Base-by-base conservation (phyloP, 2,329 filamentous ascomycete genomes). In the Myotisia sp. region DNA sequence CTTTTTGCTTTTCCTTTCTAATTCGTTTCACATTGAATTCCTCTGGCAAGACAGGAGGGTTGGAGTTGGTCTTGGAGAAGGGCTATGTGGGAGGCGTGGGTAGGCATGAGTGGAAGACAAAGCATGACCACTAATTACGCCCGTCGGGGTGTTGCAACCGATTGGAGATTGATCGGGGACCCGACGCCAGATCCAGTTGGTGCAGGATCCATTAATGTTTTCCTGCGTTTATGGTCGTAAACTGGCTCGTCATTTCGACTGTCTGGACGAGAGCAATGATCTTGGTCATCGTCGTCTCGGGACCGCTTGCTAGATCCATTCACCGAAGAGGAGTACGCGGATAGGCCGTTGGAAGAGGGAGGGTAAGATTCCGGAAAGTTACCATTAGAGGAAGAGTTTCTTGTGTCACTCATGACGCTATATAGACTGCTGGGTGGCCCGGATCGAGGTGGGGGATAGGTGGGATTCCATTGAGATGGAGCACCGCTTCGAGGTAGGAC, bases 401-500 rank as follows among this genome's bases (percentile, higher is more conserved):
- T 72, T 39, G 83, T 79, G 52, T 82, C 84, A 54, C 79, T 86
- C 63, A 92, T 85, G 42, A 92, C 79, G 56, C 76, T 92, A 67
- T 92, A 92, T 33, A 93, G 64, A 52, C 76, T 92, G 64, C 82
- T 86, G 1, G 81, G 76, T 3, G 79, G 70, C 1, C 58, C 44
- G 2, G 71, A 65, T 26, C 84, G 76, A 31, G 86, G 79, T 1
- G 83, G 86, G 53, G 67, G 79, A 60, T 92, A 92, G 17, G 76
- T 77, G 33, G 68, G 71, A 4, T 70, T 56, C 59, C 92, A 94
- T 56, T 85, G 83, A 2, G 75, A 65, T 45, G 81, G 78, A 6
- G 74, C 68, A 1, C 82, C 92, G 46, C 86, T 75, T 7, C 86
- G 85, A 4, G 37, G 10, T 13, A 85, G 93, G 22, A 84, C 83